These are phyloP conservation scores for Neurospora tetrasperma DNA, from an alignment of 495 filamentous ascomycete species.

Conservation along the genomic window DNA sequence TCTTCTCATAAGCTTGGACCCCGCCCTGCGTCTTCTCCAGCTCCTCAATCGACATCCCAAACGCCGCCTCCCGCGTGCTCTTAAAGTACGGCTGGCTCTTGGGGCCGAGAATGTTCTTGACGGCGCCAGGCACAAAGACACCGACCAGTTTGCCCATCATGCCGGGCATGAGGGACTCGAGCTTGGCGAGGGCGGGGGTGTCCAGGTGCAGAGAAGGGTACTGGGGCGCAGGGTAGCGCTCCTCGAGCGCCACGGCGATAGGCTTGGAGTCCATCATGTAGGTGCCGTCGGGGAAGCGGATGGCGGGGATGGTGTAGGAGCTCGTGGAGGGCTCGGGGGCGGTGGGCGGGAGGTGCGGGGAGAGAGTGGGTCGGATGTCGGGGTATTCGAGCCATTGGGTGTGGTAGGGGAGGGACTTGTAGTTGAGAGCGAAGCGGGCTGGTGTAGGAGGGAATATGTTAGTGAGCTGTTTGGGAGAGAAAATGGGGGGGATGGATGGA, in stretches of 20 bases:
- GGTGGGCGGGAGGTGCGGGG: background rate
- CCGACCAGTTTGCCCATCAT: slow-evolving; percentile 13
- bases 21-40: background rate
- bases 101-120: slow-evolving; percentile 25
- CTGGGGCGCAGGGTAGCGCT: slow-evolving; percentile 38
- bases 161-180: slow-evolving; percentile 15
- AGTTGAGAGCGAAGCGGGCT: slow-evolving; percentile 49
- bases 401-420: slow-evolving; percentile 50
- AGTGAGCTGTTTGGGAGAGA: too few species aligned
- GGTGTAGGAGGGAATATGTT: too few species aligned
- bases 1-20: slow-evolving; percentile 19
- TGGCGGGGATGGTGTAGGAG: slow-evolving; percentile 45
- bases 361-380: slow-evolving; percentile 35
- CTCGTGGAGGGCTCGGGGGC: slow-evolving; percentile 21
- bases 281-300: slow-evolving; percentile 37
- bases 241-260: slow-evolving; percentile 46
- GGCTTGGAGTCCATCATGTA: slow-evolving; percentile 46
- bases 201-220: slow-evolving; percentile 35
- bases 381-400: slow-evolving; percentile 59
- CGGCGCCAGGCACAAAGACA: slow-evolving; percentile 27
- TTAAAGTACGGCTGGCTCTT: slow-evolving; percentile 37
- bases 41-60: slow-evolving; percentile 38
- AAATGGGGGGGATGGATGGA: background rate
- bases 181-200: slow-evolving; percentile 27
- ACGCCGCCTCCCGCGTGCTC: slow-evolving; percentile 23